Evolutionary conservation across 1,284 basidiomycete species (phyloP).

Genomic region (Ustilago tritici): DNA sequence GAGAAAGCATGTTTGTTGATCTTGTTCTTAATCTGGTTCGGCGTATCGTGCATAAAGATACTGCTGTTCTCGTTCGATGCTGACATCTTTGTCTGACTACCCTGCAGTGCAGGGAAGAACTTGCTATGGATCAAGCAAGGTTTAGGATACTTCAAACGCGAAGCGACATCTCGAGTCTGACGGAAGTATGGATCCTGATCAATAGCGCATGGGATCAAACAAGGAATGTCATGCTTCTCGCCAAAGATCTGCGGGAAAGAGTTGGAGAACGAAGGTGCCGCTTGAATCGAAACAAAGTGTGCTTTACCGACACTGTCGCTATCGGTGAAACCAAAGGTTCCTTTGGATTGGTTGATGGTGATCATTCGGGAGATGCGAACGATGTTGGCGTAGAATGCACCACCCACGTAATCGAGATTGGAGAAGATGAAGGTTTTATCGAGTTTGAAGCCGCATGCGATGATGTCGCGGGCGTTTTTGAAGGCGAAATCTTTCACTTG

Average conservation of each 20-base stretch:
- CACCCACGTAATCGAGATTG: constrained; percentile 86
- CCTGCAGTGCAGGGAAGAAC: constrained; percentile 98
- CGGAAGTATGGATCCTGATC: constrained; percentile 96
- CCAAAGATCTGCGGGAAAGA: constrained; percentile 99
- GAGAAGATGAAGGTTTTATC: constrained; percentile 98
- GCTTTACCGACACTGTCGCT: constrained; percentile 97
- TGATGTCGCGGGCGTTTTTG: constrained; percentile 92
- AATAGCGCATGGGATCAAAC: constrained; percentile 96
- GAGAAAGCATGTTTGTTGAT: constrained; percentile 78
- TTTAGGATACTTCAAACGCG: constrained; percentile 94
- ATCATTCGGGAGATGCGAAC: constrained; percentile 92
- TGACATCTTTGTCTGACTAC: constrained; percentile 98
- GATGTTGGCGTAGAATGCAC: constrained; percentile 93
- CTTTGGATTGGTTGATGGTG: constrained; percentile 91
- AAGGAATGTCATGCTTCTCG: constrained; percentile 83
- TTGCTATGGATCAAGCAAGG: constrained; percentile 92
- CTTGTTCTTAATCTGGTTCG: constrained; percentile 96
- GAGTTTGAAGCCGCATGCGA: constrained; percentile 91
- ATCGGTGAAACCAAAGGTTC: constrained; percentile 92
- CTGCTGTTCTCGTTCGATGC: constrained; percentile 89
- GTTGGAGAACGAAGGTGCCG: constrained; percentile 95
- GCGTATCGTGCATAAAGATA: constrained; percentile 95
- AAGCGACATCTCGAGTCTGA: constrained; percentile 92
- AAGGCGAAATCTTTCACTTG: constrained; percentile 86
- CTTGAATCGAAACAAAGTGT: constrained; percentile 97